Evolutionary conservation across 768 basidiomycete genomes (phyloP).

Genomic region (Cyathus striatus): DNA sequence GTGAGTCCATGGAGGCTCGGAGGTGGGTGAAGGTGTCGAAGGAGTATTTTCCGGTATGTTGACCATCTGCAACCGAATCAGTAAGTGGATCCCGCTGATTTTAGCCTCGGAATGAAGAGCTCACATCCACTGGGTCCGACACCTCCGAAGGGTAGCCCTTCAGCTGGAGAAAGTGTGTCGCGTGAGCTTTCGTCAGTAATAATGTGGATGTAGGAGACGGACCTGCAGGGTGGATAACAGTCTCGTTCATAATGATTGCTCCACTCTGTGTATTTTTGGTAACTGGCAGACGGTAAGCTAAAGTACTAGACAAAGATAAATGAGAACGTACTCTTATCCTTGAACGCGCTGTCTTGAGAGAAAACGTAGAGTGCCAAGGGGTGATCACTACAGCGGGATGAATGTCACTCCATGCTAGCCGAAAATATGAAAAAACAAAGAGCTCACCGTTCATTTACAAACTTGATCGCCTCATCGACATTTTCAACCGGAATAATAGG

Average conservation of each 20-base stretch:
- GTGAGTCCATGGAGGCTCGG: slow-evolving; percentile 55
- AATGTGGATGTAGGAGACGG: slow-evolving; percentile 11
- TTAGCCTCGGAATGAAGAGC: slow-evolving; percentile 22
- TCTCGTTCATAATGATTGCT: slow-evolving; percentile 65
- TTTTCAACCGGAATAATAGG: slow-evolving; percentile 70
- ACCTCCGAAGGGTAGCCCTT: slow-evolving; percentile 73
- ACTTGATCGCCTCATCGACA: slow-evolving; percentile 66
- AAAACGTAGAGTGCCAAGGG: slow-evolving; percentile 81
- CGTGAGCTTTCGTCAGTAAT: background rate
- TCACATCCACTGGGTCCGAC: slow-evolving; percentile 68
- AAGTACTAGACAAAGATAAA: background rate
- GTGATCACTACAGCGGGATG: slow-evolving; percentile 42
- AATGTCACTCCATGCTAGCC: background rate
- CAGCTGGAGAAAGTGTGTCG: slow-evolving; percentile 23
- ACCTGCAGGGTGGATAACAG: slow-evolving; percentile 57
- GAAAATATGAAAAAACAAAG: slow-evolving; percentile 7
- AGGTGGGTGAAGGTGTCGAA: slow-evolving; percentile 80
- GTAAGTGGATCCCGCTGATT: no score
- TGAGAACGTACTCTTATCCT: slow-evolving; percentile 48
- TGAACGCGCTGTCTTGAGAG: slow-evolving; percentile 50
- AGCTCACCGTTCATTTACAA: slow-evolving; percentile 51
- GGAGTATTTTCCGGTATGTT: slow-evolving; percentile 65
- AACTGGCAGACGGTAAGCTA: slow-evolving; percentile 32
- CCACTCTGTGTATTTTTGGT: slow-evolving; percentile 71
- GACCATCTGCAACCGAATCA: no score